These are phyloP conservation scores for Jatropha multifida DNA, from an alignment of 441 rosid species.

Conservation along the genomic window DNA sequence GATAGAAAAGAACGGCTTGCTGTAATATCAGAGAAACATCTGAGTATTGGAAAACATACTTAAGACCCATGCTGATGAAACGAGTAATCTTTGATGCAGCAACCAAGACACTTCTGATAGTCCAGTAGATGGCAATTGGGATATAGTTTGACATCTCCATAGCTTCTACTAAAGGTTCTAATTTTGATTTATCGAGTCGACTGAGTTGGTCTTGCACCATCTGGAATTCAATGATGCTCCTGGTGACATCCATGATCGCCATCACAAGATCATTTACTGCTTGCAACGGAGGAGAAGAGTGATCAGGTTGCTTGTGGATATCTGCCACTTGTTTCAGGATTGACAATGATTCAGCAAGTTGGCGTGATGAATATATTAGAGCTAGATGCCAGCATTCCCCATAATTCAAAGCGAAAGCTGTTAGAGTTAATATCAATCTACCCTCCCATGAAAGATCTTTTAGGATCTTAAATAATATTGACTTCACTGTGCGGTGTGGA, in stretches of 20 bases:
- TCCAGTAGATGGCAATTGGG: slow-evolving; percentile 62
- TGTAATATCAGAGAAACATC: neutral
- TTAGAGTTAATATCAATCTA: slow-evolving; percentile 50
- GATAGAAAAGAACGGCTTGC: no score
- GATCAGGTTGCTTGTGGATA: slow-evolving; percentile 35
- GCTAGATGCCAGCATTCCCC: slow-evolving; percentile 67
- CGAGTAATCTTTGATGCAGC: slow-evolving; percentile 54
- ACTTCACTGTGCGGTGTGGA: slow-evolving; percentile 34
- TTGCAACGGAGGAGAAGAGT: slow-evolving; percentile 42
- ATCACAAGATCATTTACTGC: slow-evolving; percentile 44
- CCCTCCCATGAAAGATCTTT: slow-evolving; percentile 53
- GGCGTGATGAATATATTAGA: slow-evolving; percentile 53
- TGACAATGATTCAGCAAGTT: slow-evolving; percentile 60
- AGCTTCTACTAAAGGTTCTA: neutral
- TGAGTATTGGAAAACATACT: slow-evolving; percentile 33
- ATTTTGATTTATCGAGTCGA: slow-evolving; percentile 14
- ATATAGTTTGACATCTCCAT: slow-evolving; percentile 20
- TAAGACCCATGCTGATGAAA: slow-evolving; percentile 48
- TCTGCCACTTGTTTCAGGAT: slow-evolving; percentile 57
- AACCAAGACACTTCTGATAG: slow-evolving; percentile 53
- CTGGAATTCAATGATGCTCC: slow-evolving; percentile 42
- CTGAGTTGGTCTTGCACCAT: slow-evolving; percentile 37
- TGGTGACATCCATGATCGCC: slow-evolving; percentile 49
- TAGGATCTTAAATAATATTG: slow-evolving; percentile 39
- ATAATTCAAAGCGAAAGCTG: slow-evolving; percentile 68